phyloP scores from a whole-genome alignment of 371 early-diverging fungal species.

The Synchytrium microbalum region DNA sequence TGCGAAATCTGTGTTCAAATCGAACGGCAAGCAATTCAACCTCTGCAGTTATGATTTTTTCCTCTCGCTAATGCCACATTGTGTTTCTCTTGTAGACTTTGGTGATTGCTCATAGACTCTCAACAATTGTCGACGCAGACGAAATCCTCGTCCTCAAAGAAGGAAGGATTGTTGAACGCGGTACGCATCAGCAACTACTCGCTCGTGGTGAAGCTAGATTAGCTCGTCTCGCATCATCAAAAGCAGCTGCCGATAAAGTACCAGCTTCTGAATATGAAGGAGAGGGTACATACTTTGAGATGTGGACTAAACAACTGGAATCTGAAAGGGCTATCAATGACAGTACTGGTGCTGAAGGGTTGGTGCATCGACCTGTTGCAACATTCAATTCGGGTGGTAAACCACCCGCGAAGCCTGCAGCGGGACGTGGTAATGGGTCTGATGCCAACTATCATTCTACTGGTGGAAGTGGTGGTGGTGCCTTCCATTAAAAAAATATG shows the following conservation, averaged over 20 bases:
- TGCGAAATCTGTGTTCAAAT: conserved; percentile 38
- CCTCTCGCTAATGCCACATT: conserved; percentile 27
- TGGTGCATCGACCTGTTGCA: background rate
- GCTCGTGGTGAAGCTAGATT: background rate
- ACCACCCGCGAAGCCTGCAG: background rate
- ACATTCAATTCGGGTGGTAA: background rate
- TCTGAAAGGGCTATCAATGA: background rate
- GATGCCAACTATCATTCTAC: background rate
- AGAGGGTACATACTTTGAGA: conserved; percentile 10
- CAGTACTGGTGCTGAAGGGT: background rate
- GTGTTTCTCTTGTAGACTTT: conserved; percentile 3
- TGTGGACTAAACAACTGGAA: conserved; percentile 7
- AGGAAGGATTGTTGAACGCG: conserved; percentile 69
- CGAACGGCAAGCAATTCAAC: conserved; percentile 39
- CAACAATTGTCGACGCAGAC: conserved; percentile 80
- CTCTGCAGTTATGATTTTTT: conserved; percentile 61
- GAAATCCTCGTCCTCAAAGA: conserved; percentile 73
- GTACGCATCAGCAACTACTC: conserved; percentile 57
- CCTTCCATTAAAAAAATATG: too few relatives aligned
- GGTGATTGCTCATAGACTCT: conserved; percentile 7
- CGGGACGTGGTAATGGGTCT: background rate
- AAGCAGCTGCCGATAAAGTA: too few relatives aligned
- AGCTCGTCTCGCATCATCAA: background rate
- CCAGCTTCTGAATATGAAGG: conserved; percentile 1
- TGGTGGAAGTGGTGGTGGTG: background rate